These are phyloP conservation scores for Scutellaria minor DNA, from an alignment of 257 asterid species.

Conservation along the genomic window DNA sequence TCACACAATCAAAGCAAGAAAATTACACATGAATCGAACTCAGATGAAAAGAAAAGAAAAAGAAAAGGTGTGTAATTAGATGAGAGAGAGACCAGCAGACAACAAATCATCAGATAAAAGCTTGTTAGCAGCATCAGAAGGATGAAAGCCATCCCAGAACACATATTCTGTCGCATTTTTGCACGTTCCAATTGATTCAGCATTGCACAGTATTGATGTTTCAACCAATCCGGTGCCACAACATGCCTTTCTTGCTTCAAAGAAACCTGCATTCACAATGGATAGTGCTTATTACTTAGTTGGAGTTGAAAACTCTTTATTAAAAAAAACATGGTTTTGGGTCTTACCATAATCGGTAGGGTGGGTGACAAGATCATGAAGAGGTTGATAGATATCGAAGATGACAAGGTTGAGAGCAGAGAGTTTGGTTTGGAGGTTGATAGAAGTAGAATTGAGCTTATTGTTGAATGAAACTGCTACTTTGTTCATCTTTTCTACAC, in stretches of 20 bases:
- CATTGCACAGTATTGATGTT: constrained; percentile 77
- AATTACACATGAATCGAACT: neutral
- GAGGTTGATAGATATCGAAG: constrained; percentile 75
- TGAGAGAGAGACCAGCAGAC: constrained; percentile 69
- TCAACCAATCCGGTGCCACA: constrained; percentile 84
- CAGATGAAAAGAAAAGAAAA: neutral
- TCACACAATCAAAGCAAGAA: constrained; percentile 7
- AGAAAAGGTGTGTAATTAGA: neutral
- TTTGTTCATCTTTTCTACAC: constrained; percentile 64
- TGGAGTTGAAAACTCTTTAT: too few species aligned
- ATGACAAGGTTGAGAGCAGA: constrained; percentile 67
- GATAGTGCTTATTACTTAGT: too few species aligned
- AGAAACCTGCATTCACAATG: constrained; percentile 54
- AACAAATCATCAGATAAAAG: constrained; percentile 71
- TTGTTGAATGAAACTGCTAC: constrained; percentile 77
- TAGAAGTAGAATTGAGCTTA: constrained; percentile 72
- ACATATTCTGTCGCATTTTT: constrained; percentile 77
- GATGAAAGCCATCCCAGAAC: constrained; percentile 91
- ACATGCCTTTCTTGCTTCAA: constrained; percentile 89
- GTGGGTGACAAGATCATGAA: constrained; percentile 63
- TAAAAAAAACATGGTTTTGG: too few species aligned
- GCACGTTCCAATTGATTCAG: constrained; percentile 79
- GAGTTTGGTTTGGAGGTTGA: constrained; percentile 53
- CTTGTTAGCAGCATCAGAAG: constrained; percentile 82
- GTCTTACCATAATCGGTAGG: constrained; percentile 73